phyloP scores from a whole-genome alignment of 495 filamentous ascomycete species.

The Cryomyces antarcticus region DNA sequence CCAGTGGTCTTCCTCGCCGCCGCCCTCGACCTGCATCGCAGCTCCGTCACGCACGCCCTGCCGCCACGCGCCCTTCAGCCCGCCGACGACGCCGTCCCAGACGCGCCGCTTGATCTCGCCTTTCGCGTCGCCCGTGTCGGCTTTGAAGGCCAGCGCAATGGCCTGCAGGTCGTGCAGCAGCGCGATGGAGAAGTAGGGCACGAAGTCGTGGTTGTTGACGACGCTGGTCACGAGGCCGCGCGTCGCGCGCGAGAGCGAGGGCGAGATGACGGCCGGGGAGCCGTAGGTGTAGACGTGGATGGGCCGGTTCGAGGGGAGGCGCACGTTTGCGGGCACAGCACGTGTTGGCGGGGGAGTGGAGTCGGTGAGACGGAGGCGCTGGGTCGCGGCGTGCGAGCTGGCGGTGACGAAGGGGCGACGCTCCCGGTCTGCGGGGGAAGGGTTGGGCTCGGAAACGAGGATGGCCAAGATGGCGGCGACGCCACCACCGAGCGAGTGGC shows the following conservation, averaged over 20 bases:
- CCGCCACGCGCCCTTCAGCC: conserved; percentile 8
- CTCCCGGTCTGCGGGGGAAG: background rate
- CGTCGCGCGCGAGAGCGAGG: conserved; percentile 48
- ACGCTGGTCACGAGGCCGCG: conserved; percentile 58
- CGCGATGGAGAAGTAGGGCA: conserved; percentile 54
- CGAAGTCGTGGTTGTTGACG: conserved; percentile 51
- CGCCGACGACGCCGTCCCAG: conserved; percentile 35
- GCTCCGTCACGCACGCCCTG: background rate
- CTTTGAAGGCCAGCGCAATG: conserved; percentile 49
- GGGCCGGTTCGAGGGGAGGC: conserved; percentile 40
- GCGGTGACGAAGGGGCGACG: no score
- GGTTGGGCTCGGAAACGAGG: conserved; percentile 43
- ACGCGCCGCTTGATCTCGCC: conserved; percentile 44
- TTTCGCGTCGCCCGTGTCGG: conserved; percentile 42
- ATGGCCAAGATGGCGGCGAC: conserved; percentile 57
- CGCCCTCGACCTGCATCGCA: conserved; percentile 26
- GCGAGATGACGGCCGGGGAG: conserved; percentile 51
- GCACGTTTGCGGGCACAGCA: no score
- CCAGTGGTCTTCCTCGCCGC: conserved; percentile 42
- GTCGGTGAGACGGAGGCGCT: no score
- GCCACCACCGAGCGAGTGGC: conserved; percentile 57
- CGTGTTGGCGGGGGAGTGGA: no score
- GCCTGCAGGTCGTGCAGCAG: conserved; percentile 58
- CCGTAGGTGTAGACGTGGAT: conserved; percentile 69
- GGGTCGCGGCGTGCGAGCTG: no score